Evolutionary conservation across 208 protist genomes (phyloP).

Genomic region (Acanthamoeba triangularis): DNA sequence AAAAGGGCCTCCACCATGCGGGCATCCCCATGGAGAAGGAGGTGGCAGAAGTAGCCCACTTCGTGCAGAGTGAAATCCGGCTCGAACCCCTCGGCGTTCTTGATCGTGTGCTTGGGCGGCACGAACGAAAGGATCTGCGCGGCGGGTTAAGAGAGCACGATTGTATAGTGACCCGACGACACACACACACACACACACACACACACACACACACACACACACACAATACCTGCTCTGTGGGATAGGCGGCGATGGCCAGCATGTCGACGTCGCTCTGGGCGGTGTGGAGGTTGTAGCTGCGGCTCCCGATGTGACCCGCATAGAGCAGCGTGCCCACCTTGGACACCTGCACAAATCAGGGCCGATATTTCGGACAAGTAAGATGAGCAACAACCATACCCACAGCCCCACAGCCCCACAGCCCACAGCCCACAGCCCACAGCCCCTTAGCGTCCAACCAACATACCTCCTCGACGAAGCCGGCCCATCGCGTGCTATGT

Average conservation of each 20-base stretch:
- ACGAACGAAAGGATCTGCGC: not conserved
- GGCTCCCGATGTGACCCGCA: conserved; percentile 15
- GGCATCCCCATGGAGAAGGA: not conserved
- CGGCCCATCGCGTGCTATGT: not conserved
- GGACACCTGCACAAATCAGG: not conserved
- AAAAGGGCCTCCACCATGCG: conserved; percentile 48
- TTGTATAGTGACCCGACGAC: not conserved
- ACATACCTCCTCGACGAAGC: not conserved
- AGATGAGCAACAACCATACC: no score
- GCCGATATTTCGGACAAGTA: no score
- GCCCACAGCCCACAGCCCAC: not conserved
- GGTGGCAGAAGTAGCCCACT: conserved; percentile 3
- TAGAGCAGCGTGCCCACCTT: not conserved
- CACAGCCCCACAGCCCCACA: no score
- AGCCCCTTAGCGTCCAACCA: no score
- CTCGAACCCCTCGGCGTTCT: not conserved
- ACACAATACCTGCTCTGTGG: not conserved
- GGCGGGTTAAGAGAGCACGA: not conserved
- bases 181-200: no score
- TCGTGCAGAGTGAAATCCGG: conserved; percentile 50
- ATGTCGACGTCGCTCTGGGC: conserved; percentile 9
- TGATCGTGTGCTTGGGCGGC: not conserved
- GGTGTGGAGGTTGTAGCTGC: conserved; percentile 37
- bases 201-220: no score
- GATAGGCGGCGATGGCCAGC: conserved; percentile 2